Conservation (phyloP, 768 basidiomycete genomes). For the Hygrocybe punicea region DNA sequence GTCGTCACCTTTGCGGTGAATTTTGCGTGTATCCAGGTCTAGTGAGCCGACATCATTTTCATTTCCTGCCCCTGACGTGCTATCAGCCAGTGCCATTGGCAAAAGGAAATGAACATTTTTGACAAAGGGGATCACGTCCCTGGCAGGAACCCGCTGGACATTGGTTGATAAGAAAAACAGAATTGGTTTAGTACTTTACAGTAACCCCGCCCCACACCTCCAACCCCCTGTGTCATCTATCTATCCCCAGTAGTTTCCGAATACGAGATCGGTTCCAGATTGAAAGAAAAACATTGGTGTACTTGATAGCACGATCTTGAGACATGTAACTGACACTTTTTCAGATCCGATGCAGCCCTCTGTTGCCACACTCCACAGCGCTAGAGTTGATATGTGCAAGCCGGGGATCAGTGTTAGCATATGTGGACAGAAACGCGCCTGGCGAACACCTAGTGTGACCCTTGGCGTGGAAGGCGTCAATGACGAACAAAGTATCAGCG, state of each 20-base stretch:
- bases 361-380: slow-evolving; percentile 34
- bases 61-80: too few relatives aligned
- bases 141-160: too few relatives aligned
- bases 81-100: too few relatives aligned
- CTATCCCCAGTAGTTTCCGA: background rate
- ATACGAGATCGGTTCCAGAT: slow-evolving; percentile 4
- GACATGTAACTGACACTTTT: slow-evolving; percentile 32
- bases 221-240: too few relatives aligned
- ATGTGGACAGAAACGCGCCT: slow-evolving; percentile 25
- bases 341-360: slow-evolving; percentile 22
- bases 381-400: slow-evolving; percentile 29
- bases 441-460: slow-evolving; percentile 31
- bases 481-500: slow-evolving; percentile 25
- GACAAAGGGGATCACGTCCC: too few relatives aligned
- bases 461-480: slow-evolving; percentile 29
- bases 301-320: slow-evolving; percentile 25
- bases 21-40: too few relatives aligned
- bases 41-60: too few relatives aligned
- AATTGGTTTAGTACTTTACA: too few relatives aligned
- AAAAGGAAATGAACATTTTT: too few relatives aligned
- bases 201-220: too few relatives aligned
- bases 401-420: slow-evolving; percentile 21
- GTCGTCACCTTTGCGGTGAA: too few relatives aligned
- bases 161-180: too few relatives aligned
- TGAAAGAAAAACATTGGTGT: slow-evolving; percentile 23